Evolutionary conservation across 164 flowering plant species (phyloP).

Genomic region (Macadamia integrifolia): DNA sequence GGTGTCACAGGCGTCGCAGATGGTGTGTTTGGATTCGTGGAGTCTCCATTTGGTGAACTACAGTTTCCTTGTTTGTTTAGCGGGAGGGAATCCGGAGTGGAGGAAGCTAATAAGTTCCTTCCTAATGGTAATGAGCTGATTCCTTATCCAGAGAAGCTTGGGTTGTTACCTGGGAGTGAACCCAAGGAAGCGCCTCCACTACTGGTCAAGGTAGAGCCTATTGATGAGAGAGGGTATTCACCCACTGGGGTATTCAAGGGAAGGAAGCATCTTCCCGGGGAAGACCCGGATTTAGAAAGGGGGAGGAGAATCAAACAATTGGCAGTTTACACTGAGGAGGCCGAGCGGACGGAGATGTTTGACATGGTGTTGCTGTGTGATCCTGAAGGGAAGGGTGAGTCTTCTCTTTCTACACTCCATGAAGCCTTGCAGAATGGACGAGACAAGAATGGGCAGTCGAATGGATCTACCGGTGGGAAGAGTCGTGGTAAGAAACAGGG

Average conservation of each 20-base stretch:
- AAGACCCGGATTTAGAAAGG: constrained; percentile 36
- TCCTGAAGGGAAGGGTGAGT: constrained; percentile 9
- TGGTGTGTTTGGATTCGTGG: constrained; percentile 23
- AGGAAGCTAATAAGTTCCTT: constrained; percentile 70
- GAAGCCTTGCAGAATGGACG: constrained; percentile 34
- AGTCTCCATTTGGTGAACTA: constrained; percentile 39
- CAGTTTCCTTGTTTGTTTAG: constrained; percentile 30
- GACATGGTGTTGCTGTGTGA: constrained; percentile 57
- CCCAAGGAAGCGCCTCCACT: constrained; percentile 8
- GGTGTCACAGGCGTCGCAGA: constrained; percentile 26
- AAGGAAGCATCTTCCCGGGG: constrained; percentile 43
- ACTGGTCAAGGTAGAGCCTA: constrained; percentile 26
- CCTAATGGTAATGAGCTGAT: constrained; percentile 29
- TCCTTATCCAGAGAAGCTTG: constrained; percentile 19
- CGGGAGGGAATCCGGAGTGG: constrained; percentile 58
- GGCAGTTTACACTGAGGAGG: constrained; percentile 40
- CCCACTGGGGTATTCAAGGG: constrained; percentile 28
- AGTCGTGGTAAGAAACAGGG: constrained; percentile 54
- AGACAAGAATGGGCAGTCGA: constrained; percentile 28
- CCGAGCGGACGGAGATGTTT: constrained; percentile 40
- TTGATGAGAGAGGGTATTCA: constrained; percentile 17
- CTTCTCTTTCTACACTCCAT: constrained; percentile 19
- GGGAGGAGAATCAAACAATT: constrained; percentile 64
- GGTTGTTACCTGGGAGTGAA: constrained; percentile 1
- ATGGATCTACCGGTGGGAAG: constrained; percentile 36